Evolutionary conservation across 1,284 basidiomycete genomes (phyloP), one percentile per base, ranked within the genome.

Genomic region (Ceratobasidium sp.): DNA sequence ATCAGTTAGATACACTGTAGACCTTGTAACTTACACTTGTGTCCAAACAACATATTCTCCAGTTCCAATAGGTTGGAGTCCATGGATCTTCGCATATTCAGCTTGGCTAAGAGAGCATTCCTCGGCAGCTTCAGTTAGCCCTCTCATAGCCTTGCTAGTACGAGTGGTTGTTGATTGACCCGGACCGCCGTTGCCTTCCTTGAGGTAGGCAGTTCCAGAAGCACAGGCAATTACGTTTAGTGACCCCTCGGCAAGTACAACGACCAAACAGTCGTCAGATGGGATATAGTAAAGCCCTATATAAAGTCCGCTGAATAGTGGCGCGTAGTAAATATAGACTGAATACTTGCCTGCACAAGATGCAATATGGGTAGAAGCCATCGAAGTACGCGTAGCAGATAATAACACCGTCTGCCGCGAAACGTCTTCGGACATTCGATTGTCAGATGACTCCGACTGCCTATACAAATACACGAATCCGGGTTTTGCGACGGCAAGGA

Each of bases 161-260:
- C 28, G 3, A 17, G 8, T 15, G 13, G 49, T 64, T 11, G 58
- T 39, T 5, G 15, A 23, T 35, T 26, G 49, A 17, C 42, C 60
- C 17, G 49, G 28, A 11, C 20, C 31, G 17, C 37, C 51, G 10
- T 56, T 63, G 31, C 56, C 15, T 4, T 33, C 49, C 20, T 64
- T 23, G 37, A 69, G 47, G 61, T 56, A n/a, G n/a, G 61, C 73
- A 13, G 28, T 65, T 7, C 49, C 28, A 23, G 87, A 87, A 39
- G 92, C 35, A 67, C 85, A 81, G 77, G 87, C 85, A 73, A 93
- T 81, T 60, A 87, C 86, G 81, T 91, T 89, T 79, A 92, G 86
- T 8, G 91, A 90, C 2, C 93, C 92, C 80, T 94, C 92, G 60
- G 87, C 86, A 13, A 94, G 85, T 6, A 88, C 85, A 42, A 93